Evolutionary conservation across 208 protist species (phyloP).

Genomic region (Acanthamoeba royreba): DNA sequence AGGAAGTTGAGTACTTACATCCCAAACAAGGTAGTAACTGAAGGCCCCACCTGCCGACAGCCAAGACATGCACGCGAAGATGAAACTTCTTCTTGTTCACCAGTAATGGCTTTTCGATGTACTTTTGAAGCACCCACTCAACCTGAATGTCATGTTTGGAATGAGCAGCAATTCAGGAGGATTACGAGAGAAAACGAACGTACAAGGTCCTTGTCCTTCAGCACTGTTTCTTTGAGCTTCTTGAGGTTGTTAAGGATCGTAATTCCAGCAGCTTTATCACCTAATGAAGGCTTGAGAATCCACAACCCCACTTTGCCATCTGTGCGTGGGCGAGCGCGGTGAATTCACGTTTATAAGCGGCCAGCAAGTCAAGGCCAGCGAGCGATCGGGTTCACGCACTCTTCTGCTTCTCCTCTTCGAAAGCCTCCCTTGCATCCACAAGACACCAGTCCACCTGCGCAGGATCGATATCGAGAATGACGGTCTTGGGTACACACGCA

Average conservation of each 20-base stretch:
- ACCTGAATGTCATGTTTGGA: neutral
- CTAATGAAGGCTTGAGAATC: neutral
- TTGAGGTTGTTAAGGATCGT: slow-evolving; percentile 15
- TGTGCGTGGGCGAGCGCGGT: no score
- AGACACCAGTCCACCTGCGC: neutral
- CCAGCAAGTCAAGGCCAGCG: no score
- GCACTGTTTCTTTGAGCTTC: neutral
- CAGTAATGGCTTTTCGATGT: neutral
- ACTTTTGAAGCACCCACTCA: slow-evolving; percentile 28
- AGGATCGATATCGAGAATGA: neutral
- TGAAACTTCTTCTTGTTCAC: slow-evolving; percentile 36
- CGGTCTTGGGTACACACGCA: neutral
- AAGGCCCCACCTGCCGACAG: neutral
- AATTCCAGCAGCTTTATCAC: neutral
- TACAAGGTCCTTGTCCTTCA: neutral
- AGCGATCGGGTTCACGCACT: no score
- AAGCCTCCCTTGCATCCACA: neutral
- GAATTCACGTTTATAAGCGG: no score
- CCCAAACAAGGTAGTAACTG: neutral
- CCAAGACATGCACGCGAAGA: neutral
- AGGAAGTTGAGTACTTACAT: neutral
- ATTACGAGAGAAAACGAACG: neutral
- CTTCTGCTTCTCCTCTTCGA: neutral
- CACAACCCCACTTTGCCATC: neutral
- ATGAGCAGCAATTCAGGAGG: neutral